Conservation (phyloP, 2,329 filamentous ascomycete species). For the Trichoderma hamatum region DNA sequence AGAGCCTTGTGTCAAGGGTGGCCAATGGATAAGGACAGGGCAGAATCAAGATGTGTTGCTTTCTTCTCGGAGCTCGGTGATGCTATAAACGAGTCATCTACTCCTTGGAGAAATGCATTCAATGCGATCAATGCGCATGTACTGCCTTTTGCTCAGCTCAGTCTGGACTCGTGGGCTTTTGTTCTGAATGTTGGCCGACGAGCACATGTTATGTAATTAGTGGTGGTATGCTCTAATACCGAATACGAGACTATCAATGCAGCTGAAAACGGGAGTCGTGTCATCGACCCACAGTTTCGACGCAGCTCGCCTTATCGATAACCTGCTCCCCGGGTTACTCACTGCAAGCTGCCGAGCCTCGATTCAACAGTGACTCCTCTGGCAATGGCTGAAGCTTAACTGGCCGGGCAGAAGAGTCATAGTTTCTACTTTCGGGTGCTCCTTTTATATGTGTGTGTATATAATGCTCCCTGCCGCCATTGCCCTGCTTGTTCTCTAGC, state of each 20-base stretch:
- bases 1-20: not conserved
- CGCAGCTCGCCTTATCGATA: constrained; percentile 27
- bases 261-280: constrained; percentile 3
- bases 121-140: no score
- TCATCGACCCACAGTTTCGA: constrained; percentile 20
- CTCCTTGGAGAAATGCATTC: not conserved
- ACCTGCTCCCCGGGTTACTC: constrained; percentile 10
- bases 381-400: constrained; percentile 5
- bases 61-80: not conserved
- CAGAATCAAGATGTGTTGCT: not conserved
- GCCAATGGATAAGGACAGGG: not conserved
- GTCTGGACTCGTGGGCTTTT: not conserved
- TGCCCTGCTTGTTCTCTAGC: constrained; percentile 8
- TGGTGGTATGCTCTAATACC: constrained; percentile 14
- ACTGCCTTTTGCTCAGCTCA: not conserved
- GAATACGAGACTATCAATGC: not conserved
- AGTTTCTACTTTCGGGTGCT: not conserved
- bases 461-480: not conserved
- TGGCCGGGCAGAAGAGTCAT: constrained; percentile 21
- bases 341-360: constrained; percentile 9
- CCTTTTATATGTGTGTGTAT: not conserved
- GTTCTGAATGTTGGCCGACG: not conserved
- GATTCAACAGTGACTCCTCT: constrained; percentile 20
- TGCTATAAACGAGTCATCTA: not conserved
- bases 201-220: constrained; percentile 6